Evolutionary conservation across 768 basidiomycete species (phyloP).

Genomic region (Trametes maxima): DNA sequence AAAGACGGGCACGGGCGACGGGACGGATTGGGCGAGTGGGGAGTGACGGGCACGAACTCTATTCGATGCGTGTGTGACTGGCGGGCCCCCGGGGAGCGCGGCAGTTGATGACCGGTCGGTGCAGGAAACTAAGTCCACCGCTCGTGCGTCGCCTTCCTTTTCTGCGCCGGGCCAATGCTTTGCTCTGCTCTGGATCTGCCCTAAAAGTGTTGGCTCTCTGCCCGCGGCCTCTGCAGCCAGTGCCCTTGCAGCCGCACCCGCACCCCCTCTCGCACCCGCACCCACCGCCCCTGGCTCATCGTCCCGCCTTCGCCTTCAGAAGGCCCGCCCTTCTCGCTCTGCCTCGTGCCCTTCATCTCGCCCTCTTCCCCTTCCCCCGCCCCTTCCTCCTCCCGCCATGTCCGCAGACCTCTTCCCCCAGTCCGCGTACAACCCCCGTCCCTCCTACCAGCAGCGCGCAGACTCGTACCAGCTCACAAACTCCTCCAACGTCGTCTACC

Average conservation of each 20-base stretch:
- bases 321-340: conserved; percentile 21
- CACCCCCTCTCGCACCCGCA: conserved; percentile 8
- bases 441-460: conserved; percentile 43
- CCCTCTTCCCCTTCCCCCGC: conserved; percentile 6
- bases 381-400: conserved; percentile 30
- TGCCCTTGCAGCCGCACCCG: background rate
- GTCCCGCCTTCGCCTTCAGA: conserved; percentile 11
- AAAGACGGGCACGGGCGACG: conserved; percentile 14
- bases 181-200: conserved; percentile 19
- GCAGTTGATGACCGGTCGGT: conserved; percentile 22
- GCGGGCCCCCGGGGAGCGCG: conserved; percentile 20
- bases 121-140: conserved; percentile 25
- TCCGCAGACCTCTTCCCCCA: conserved; percentile 49
- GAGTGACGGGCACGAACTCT: conserved; percentile 24
- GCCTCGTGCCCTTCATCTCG: conserved; percentile 25
- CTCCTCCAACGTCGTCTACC: conserved; percentile 30
- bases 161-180: conserved; percentile 17
- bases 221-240: background rate
- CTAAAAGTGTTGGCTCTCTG: conserved; percentile 25
- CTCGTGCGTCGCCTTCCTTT: conserved; percentile 18
- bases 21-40: background rate
- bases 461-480: conserved; percentile 30
- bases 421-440: conserved; percentile 36
- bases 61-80: conserved; percentile 19
- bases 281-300: conserved; percentile 8